Evolutionary conservation across 345 rosid species (phyloP), one percentile per base, ranked within the genome.

Genomic region (Pistacia integerrima): DNA sequence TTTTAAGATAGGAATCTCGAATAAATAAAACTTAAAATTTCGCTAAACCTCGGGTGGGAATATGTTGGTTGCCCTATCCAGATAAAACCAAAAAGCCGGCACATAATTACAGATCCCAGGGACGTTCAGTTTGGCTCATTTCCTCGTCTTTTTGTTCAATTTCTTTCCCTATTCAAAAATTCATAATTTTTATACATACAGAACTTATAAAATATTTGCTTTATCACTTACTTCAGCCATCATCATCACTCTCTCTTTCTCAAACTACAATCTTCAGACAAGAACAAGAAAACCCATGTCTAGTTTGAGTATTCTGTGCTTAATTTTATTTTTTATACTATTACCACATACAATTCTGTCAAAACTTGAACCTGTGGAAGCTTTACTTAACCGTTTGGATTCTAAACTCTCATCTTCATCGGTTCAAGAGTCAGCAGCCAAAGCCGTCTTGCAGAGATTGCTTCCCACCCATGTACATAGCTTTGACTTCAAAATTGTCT

Each of bases 381-480:
- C 66, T 75, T 64, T 90, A 52, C 84, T 91, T 62, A 54, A 72
- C 57, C 89, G 92, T 74, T 78, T 93, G 82, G 93, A 95, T 77
- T 89, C 98, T 57, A 77, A 90, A 48, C 80, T 81, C 59, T 77
- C 76, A 20, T 64, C 92, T 72, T 57, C 94, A 2, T 83, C 90
- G 17, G 82, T 82, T 70, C 99, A 95, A 82, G 87, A 83, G 80
- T 85, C 91, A 52, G 96, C 99, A n/a, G 93, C 92, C 13, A 77
- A 77, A 74, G 92, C 85, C 81, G 83, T 95, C 5, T 77, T 95
- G 72, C 76, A 78, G 59, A 85, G 99, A 86, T 83, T 95, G 85
- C 87, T 95, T 74, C 94, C 96, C 22, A 67, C 90, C 65, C 92
- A 93, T 80, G 4, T 78, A 5, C 83, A 75, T 64, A 82, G 96